Percentiles rank a stretch among this genome's conserved stretches.
Conservation (phyloP, 352 stramenopile genomes). For the Globisporangium viniferum region DNA sequence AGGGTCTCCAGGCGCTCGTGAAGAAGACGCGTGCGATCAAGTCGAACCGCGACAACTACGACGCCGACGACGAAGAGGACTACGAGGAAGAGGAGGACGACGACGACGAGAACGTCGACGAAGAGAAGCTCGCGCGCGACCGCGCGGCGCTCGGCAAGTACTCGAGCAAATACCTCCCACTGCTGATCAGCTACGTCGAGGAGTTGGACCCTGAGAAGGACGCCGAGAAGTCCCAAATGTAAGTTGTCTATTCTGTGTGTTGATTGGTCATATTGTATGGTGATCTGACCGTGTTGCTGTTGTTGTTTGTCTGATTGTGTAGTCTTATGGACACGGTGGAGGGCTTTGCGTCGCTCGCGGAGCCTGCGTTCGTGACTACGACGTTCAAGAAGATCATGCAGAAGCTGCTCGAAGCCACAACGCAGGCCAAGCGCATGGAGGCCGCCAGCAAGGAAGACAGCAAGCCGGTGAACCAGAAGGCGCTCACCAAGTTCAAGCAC, state of each 20-base stretch:
- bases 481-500: slow-evolving; percentile 52
- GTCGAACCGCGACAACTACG: slow-evolving; percentile 38
- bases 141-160: slow-evolving; percentile 77
- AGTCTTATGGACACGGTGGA: slow-evolving; percentile 75
- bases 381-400: slow-evolving; percentile 90
- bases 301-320: background rate
- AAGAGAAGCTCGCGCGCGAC: slow-evolving; percentile 72
- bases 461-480: slow-evolving; percentile 34
- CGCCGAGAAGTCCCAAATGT: slow-evolving; percentile 57
- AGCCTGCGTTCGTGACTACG: slow-evolving; percentile 53
- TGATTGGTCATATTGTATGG: background rate
- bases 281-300: background rate
- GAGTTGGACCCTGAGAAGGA: slow-evolving; percentile 79
- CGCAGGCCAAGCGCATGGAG: slow-evolving; percentile 67
- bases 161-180: slow-evolving; percentile 75
- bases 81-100: slow-evolving; percentile 37
- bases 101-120: slow-evolving; percentile 59
- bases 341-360: slow-evolving; percentile 75
- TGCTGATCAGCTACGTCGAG: slow-evolving; percentile 83
- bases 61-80: slow-evolving; percentile 41
- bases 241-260: slow-evolving; percentile 2
- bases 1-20: slow-evolving; percentile 78
- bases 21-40: slow-evolving; percentile 61
- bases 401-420: slow-evolving; percentile 83
- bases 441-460: slow-evolving; percentile 27